These are phyloP conservation scores for Amanita fuliginea DNA, from an alignment of 768 basidiomycete genomes.

Conservation along the genomic window DNA sequence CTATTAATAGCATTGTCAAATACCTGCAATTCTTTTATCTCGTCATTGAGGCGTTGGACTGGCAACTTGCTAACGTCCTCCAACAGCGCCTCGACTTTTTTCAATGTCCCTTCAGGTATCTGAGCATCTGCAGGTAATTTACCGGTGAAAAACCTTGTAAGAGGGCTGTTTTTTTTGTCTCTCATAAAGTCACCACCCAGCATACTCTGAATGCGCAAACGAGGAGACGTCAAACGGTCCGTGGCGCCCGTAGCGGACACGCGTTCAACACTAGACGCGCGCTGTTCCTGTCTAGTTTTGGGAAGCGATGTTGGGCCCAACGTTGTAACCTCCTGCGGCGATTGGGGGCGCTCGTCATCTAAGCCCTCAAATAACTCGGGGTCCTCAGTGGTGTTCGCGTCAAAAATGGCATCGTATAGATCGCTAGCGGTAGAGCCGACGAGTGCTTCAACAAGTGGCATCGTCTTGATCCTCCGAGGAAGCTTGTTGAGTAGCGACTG, in stretches of 20 bases:
- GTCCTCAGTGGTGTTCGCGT: conserved; percentile 43
- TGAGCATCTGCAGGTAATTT: conserved; percentile 10
- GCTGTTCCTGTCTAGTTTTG: conserved; percentile 3
- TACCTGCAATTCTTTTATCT: conserved; percentile 79
- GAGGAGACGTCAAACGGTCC: not conserved
- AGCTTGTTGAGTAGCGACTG: conserved; percentile 51
- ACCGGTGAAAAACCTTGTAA: conserved; percentile 7
- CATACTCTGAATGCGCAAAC: conserved; percentile 1
- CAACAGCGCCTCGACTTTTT: conserved; percentile 47
- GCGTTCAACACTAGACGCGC: conserved; percentile 1
- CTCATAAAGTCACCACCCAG: not conserved
- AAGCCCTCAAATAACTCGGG: conserved; percentile 39
- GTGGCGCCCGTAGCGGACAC: not conserved
- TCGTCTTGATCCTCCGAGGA: conserved; percentile 60
- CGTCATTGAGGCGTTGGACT: conserved; percentile 55
- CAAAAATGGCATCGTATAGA: conserved; percentile 72
- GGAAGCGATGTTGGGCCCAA: conserved; percentile 1
- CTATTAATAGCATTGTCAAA: conserved; percentile 2
- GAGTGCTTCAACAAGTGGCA: conserved; percentile 66
- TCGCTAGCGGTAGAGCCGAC: conserved; percentile 61
- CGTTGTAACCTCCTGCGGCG: conserved; percentile 23
- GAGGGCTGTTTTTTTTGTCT: conserved; percentile 5
- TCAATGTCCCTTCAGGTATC: conserved; percentile 32
- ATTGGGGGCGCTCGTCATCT: conserved; percentile 38
- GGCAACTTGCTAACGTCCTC: conserved; percentile 57